Percentiles rank a stretch among this genome's conserved stretches.
Evolutionary conservation across 202 grass and related monocot species (phyloP).

Genomic region (Saccharum hybrid): DNA sequence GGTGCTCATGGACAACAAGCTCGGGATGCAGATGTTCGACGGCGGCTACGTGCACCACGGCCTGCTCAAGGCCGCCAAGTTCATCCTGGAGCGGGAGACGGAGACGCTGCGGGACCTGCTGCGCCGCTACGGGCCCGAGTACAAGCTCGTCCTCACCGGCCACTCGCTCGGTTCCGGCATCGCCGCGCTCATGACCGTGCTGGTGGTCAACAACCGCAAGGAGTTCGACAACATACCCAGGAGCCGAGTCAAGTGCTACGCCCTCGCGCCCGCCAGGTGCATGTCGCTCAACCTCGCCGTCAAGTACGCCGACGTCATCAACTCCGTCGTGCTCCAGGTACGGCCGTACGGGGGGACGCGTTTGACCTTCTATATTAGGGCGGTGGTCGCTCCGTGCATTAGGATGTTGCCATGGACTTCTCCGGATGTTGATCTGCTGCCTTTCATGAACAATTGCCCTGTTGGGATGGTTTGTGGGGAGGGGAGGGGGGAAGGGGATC

Average conservation of each 20-base stretch:
- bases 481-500: background rate
- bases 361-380: background rate
- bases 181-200: constrained; percentile 78
- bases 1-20: constrained; percentile 89
- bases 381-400: background rate
- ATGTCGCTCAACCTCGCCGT: constrained; percentile 99
- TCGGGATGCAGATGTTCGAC: constrained; percentile 94
- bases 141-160: constrained; percentile 77
- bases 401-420: background rate
- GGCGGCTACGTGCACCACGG: constrained; percentile 93
- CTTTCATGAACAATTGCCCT: background rate
- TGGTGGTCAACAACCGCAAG: constrained; percentile 76
- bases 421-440: background rate
- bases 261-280: constrained; percentile 81
- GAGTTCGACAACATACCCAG: constrained; percentile 67
- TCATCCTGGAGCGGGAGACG: constrained; percentile 78
- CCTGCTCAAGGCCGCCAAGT: constrained; percentile 74
- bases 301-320: constrained; percentile 95
- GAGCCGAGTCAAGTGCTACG: constrained; percentile 72
- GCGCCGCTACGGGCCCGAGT: constrained; percentile 48
- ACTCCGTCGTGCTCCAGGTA: constrained; percentile 95
- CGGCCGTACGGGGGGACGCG: background rate
- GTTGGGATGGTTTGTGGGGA: background rate
- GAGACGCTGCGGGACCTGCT: constrained; percentile 58
- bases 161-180: constrained; percentile 97